A percentile compares a stretch with the other conserved stretches of the same genome.
phyloP scores from a whole-genome alignment of 1,284 basidiomycete genomes.

The Rhodotorula sp. region DNA sequence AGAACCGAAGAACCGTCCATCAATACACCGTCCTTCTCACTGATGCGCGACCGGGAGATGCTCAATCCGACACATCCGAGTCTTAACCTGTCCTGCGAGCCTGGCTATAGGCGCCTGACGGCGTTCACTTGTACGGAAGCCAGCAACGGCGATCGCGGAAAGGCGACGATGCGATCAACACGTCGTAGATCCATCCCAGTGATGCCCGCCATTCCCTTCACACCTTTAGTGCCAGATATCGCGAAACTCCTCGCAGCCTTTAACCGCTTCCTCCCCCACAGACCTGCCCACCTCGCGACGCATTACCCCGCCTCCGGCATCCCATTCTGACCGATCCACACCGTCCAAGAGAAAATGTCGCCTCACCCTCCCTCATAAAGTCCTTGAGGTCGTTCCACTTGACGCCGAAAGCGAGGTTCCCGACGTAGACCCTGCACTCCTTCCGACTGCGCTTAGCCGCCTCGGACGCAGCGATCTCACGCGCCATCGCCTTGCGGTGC shows the following conservation, averaged over 20 bases:
- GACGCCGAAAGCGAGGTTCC: constrained; percentile 95
- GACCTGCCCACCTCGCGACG: constrained; percentile 51
- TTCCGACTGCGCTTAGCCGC: constrained; percentile 84
- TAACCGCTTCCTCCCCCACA: not conserved
- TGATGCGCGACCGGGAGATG: constrained; percentile 1
- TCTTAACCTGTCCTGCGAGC: not conserved
- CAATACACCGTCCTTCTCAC: constrained; percentile 22
- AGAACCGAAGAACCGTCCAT: constrained; percentile 15
- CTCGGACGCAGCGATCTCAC: constrained; percentile 45
- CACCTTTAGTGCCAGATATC: constrained; percentile 19
- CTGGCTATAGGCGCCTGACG: too few relatives aligned
- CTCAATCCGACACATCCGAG: not conserved
- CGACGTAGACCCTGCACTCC: constrained; percentile 97
- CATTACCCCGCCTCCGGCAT: constrained; percentile 55
- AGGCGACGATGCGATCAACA: not conserved
- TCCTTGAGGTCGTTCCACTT: constrained; percentile 96
- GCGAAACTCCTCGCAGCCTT: not conserved
- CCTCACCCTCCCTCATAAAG: constrained; percentile 99
- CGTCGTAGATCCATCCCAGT: too few relatives aligned
- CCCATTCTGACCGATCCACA: constrained; percentile 38
- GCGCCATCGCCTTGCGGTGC: constrained; percentile 30
- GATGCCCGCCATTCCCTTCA: not conserved
- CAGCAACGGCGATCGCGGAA: not conserved
- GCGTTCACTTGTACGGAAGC: not conserved
- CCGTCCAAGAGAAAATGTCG: constrained; percentile 25